Percentiles rank a stretch among this genome's conserved stretches.
Conservation (phyloP, 441 rosid genomes). For the Rhodomyrtus psidioides region DNA sequence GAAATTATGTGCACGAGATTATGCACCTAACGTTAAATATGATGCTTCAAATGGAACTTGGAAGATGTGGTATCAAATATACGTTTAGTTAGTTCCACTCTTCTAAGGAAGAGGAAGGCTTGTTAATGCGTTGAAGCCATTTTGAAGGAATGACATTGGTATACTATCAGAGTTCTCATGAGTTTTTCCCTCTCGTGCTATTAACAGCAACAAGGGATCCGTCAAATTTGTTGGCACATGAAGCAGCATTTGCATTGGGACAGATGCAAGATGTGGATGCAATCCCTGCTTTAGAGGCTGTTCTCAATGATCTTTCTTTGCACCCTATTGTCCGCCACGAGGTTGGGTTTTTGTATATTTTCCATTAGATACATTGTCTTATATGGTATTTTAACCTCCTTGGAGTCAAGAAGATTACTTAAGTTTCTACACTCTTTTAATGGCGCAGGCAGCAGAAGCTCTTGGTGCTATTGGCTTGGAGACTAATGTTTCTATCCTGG, state of each 20-base stretch:
- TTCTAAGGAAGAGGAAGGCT: background rate
- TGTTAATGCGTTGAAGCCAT: background rate
- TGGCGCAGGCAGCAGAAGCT: conserved; percentile 83
- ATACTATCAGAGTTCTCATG: background rate
- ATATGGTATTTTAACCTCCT: background rate
- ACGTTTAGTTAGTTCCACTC: background rate
- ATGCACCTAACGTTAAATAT: background rate
- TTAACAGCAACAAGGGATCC: conserved; percentile 79
- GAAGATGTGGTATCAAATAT: background rate
- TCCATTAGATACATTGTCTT: background rate
- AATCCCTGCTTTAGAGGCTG: conserved; percentile 64
- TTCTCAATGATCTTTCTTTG: conserved; percentile 70
- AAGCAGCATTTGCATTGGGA: conserved; percentile 97
- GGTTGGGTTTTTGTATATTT: conserved; percentile 26
- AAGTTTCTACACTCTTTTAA: background rate
- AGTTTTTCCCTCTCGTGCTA: background rate
- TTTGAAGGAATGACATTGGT: background rate
- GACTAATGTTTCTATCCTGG: conserved; percentile 42
- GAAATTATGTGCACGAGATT: background rate
- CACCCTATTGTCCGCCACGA: conserved; percentile 97
- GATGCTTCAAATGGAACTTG: background rate
- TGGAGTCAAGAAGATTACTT: background rate
- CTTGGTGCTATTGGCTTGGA: conserved; percentile 87
- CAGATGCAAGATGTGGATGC: conserved; percentile 98
- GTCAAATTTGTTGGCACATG: conserved; percentile 89